A percentile compares a stretch with the other conserved stretches of the same genome.
Conservation (phyloP, 257 asterid genomes). For the Forsythia suspensa region DNA sequence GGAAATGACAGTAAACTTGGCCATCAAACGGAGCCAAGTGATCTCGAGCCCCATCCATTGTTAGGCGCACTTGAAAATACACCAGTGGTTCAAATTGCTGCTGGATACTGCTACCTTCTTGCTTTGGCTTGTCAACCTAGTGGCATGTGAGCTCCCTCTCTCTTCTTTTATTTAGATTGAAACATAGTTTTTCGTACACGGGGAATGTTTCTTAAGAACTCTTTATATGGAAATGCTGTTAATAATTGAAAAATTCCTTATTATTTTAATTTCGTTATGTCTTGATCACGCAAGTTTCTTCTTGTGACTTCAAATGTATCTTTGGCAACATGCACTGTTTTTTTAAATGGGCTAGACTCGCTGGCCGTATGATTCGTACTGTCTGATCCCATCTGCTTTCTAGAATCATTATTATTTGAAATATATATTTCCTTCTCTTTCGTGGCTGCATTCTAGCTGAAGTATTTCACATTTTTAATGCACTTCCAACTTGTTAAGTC, state of each 20-base stretch:
- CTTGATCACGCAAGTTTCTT: not conserved
- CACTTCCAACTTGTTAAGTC: not conserved
- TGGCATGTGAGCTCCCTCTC: slow-evolving; percentile 75
- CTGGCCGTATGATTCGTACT: not conserved
- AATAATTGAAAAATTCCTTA: not conserved
- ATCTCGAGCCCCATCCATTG: slow-evolving; percentile 79
- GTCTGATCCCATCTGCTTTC: too few relatives aligned
- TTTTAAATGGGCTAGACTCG: not conserved
- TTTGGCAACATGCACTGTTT: not conserved
- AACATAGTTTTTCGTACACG: not conserved
- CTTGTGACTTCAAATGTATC: not conserved
- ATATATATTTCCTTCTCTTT: too few relatives aligned
- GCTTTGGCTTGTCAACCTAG: slow-evolving; percentile 94
- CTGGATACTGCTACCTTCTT: slow-evolving; percentile 98
- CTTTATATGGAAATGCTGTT: not conserved
- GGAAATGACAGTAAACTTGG: slow-evolving; percentile 91
- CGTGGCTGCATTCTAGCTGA: too few relatives aligned
- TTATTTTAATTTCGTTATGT: not conserved
- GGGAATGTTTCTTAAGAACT: not conserved
- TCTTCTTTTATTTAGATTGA: not conserved
- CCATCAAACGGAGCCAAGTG: slow-evolving; percentile 82
- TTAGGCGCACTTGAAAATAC: slow-evolving; percentile 79
- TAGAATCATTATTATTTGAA: too few relatives aligned
- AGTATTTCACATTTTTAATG: not conserved
- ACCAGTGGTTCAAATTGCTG: slow-evolving; percentile 97